Evolutionary conservation across 495 filamentous ascomycete genomes (phyloP).

Genomic region (Hypoxylon trugodes): DNA sequence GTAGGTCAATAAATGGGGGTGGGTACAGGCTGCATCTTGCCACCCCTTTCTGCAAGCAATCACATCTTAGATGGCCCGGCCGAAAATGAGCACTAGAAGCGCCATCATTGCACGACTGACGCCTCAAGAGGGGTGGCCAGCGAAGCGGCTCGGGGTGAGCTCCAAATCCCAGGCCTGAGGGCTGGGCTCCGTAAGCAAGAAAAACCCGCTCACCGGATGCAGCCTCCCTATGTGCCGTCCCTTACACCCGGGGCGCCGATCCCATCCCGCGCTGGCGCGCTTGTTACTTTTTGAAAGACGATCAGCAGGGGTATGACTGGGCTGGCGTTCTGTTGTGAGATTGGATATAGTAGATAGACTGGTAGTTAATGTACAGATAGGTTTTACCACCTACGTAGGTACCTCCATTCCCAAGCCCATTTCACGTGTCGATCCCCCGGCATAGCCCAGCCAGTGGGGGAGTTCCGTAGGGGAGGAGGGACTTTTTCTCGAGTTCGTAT

Average conservation of each 20-base stretch:
- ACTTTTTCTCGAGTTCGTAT: constrained; percentile 29
- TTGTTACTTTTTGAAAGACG: constrained; percentile 10
- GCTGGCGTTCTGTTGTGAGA: too few species aligned
- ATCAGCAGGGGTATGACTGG: constrained; percentile 37
- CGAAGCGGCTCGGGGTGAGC: constrained; percentile 26
- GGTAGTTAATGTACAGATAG: not conserved
- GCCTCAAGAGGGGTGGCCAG: constrained; percentile 3
- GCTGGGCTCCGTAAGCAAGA: constrained; percentile 16
- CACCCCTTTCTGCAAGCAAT: constrained; percentile 37
- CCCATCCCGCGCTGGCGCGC: constrained; percentile 30
- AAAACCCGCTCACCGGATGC: constrained; percentile 36
- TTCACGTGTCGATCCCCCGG: constrained; percentile 35
- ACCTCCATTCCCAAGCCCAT: too few species aligned
- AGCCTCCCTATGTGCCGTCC: constrained; percentile 39
- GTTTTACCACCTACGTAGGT: constrained; percentile 12
- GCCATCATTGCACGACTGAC: constrained; percentile 14
- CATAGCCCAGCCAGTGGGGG: constrained; percentile 28
- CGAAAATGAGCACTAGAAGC: not conserved
- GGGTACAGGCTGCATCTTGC: constrained; percentile 6
- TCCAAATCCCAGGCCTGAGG: not conserved
- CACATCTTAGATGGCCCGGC: constrained; percentile 32
- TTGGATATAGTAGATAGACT: too few species aligned
- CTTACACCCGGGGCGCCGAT: constrained; percentile 39
- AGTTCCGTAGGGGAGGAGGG: constrained; percentile 18
- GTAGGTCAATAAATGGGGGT: constrained; percentile 17